Percentiles rank a stretch among this genome's conserved stretches.
phyloP scores from a whole-genome alignment of 805 yeast genomes.

The Scheffersomyces amazonensis region DNA sequence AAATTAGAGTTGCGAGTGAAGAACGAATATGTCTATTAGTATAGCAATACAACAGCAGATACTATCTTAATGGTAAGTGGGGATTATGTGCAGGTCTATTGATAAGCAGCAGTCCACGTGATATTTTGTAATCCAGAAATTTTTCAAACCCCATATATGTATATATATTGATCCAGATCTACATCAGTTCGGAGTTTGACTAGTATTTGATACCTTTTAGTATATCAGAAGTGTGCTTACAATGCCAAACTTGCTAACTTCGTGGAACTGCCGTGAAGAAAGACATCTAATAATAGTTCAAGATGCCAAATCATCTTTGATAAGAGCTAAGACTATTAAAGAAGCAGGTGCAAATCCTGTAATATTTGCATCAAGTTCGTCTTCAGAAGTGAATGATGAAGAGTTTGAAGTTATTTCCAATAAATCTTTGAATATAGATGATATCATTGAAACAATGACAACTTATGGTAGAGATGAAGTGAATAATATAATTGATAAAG shows the following conservation, averaged over 20 bases:
- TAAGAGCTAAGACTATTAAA: constrained; percentile 47
- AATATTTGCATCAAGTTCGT: constrained; percentile 39
- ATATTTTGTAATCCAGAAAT: background rate
- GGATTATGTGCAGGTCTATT: too few species aligned
- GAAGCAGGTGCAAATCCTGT: constrained; percentile 55
- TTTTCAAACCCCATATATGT: background rate
- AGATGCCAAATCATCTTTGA: constrained; percentile 40
- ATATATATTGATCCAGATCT: too few species aligned
- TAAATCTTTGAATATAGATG: background rate
- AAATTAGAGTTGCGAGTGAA: too few species aligned
- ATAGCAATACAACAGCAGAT: too few species aligned
- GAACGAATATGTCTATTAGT: too few species aligned
- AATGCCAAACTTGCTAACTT: constrained; percentile 29
- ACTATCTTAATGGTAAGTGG: too few species aligned
- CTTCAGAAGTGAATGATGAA: constrained; percentile 15
- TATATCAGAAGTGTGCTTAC: background rate
- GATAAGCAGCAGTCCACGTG: too few species aligned
- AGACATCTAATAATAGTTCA: constrained; percentile 56
- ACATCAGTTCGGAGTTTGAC: too few species aligned
- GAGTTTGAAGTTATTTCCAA: constrained; percentile 20
- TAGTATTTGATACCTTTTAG: too few species aligned
- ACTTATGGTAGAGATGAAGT: constrained; percentile 62
- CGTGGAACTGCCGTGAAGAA: constrained; percentile 48
- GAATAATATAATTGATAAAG: constrained; percentile 67
- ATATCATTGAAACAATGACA: constrained; percentile 39